Conservation (phyloP, 192 early-diverging fungal genomes). For the Allomyces macrogynus region DNA sequence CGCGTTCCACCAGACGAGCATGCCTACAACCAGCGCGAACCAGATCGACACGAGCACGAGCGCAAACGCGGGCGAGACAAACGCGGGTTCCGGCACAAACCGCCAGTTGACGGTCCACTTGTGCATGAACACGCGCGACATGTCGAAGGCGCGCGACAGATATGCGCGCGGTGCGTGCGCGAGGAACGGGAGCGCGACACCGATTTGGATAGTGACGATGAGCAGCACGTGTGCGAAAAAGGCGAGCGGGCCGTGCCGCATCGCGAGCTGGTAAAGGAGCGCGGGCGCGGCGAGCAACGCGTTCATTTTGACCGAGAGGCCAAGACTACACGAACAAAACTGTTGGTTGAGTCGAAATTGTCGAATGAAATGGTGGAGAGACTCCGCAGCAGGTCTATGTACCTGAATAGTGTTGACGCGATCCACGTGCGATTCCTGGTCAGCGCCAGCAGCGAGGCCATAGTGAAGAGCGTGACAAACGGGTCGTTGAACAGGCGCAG, state of each 20-base stretch:
- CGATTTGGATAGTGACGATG: slow-evolving; percentile 29
- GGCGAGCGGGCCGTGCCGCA: slow-evolving; percentile 14
- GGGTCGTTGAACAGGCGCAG: slow-evolving; percentile 86
- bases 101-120: slow-evolving; percentile 96
- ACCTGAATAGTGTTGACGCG: slow-evolving; percentile 35
- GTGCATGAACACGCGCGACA: slow-evolving; percentile 62
- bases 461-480: slow-evolving; percentile 69
- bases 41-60: slow-evolving; percentile 36
- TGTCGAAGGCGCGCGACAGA: slow-evolving; percentile 64
- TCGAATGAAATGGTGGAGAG: too few relatives aligned
- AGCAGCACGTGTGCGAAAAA: slow-evolving; percentile 24
- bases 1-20: slow-evolving; percentile 28
- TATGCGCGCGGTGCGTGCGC: slow-evolving; percentile 34
- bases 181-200: slow-evolving; percentile 43
- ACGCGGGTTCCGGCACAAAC: slow-evolving; percentile 47
- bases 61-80: slow-evolving; percentile 40
- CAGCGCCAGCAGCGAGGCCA: slow-evolving; percentile 43
- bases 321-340: too few relatives aligned
- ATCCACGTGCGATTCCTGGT: slow-evolving; percentile 10
- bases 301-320: slow-evolving; percentile 78
- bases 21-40: slow-evolving; percentile 30
- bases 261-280: slow-evolving; percentile 45
- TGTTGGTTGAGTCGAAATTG: too few relatives aligned
- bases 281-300: slow-evolving; percentile 77
- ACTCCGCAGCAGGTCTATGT: neutral